Evolutionary conservation across 139 green algal species (phyloP).

Genomic region (Coccomyxa sp.): DNA sequence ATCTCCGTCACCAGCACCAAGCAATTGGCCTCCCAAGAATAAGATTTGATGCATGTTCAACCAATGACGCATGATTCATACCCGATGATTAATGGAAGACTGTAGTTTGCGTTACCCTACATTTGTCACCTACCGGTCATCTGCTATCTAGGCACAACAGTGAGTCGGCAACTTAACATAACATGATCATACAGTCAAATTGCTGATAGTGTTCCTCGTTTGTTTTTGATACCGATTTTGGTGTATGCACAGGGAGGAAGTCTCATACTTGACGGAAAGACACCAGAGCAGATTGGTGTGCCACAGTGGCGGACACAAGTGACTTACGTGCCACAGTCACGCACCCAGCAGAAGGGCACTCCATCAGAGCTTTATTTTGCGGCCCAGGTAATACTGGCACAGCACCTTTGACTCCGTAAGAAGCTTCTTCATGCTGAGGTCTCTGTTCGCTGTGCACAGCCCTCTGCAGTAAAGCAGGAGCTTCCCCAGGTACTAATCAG

Average conservation of each 20-base stretch:
- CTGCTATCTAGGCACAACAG: too few species aligned
- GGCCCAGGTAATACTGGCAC: conserved; percentile 42
- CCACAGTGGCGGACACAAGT: conserved; percentile 46
- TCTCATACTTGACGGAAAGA: conserved; percentile 37
- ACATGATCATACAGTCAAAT: background rate
- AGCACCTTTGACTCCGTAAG: too few species aligned
- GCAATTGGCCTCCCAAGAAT: too few species aligned
- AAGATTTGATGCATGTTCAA: background rate
- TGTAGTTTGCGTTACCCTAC: background rate
- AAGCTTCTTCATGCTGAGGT: too few species aligned
- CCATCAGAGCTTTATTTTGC: conserved; percentile 70
- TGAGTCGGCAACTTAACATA: too few species aligned
- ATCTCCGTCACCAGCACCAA: too few species aligned
- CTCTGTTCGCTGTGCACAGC: too few species aligned
- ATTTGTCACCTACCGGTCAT: too few species aligned
- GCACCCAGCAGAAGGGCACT: conserved; percentile 60
- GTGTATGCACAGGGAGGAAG: conserved; percentile 30
- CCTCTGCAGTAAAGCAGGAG: too few species aligned
- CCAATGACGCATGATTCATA: background rate
- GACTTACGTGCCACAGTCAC: conserved; percentile 66
- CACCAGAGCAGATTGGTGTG: conserved; percentile 36
- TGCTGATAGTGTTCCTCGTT: background rate
- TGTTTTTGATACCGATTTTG: background rate
- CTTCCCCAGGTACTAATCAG: background rate
- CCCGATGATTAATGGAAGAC: background rate